These are phyloP conservation scores for Argentina anserina DNA, from an alignment of 306 rosid genomes.

Conservation along the genomic window DNA sequence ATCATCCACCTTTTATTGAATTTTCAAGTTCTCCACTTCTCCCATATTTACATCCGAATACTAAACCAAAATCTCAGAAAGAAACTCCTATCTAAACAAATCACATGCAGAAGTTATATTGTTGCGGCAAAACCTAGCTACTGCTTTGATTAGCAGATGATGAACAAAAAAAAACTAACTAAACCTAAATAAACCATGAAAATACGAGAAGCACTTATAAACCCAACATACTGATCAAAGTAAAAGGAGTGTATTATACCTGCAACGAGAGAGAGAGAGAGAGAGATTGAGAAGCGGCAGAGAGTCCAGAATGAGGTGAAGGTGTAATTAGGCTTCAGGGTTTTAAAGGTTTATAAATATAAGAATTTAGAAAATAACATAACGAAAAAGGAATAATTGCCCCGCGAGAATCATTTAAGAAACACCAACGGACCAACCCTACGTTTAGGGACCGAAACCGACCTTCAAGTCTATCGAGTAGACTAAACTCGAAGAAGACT, in stretches of 20 bases:
- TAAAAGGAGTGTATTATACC: background rate
- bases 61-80: background rate
- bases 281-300: background rate
- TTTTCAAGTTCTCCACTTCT: background rate
- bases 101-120: background rate
- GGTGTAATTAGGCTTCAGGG: background rate
- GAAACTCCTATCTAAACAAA: background rate
- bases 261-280: background rate
- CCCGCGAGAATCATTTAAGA: background rate
- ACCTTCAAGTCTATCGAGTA: background rate
- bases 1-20: background rate
- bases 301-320: background rate
- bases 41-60: background rate
- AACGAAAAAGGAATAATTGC: background rate
- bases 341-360: background rate
- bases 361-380: background rate
- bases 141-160: background rate
- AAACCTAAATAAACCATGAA: background rate
- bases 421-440: background rate
- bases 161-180: background rate
- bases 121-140: background rate
- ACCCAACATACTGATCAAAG: background rate
- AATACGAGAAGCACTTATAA: background rate
- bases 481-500: too few species aligned
- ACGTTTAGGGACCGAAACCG: background rate